A percentile compares a stretch with the other conserved stretches of the same genome.
phyloP scores from a whole-genome alignment of 257 asterid species.

The Haberlea rhodopensis region DNA sequence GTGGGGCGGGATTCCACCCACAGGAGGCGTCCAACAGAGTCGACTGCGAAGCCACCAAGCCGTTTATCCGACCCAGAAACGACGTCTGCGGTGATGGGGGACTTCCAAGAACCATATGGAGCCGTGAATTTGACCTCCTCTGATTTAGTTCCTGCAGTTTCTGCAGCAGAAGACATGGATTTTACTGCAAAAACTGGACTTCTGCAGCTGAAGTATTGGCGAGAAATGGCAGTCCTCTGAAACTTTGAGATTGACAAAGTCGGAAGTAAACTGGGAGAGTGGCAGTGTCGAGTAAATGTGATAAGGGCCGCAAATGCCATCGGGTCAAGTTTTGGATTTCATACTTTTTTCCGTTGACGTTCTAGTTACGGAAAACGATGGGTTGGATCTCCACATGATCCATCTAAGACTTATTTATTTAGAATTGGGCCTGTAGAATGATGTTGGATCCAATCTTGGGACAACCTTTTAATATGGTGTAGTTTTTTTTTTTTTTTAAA shows the following conservation, averaged over 20 bases:
- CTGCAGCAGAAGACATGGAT: conserved; percentile 34
- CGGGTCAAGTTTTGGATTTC: background rate
- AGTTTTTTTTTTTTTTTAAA: no score
- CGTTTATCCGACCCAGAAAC: conserved; percentile 71
- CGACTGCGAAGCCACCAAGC: conserved; percentile 70
- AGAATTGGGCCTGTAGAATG: background rate
- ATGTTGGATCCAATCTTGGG: background rate
- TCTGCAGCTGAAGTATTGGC: conserved; percentile 12
- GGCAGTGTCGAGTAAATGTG: conserved; percentile 31
- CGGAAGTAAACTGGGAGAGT: conserved; percentile 8
- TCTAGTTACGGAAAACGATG: background rate
- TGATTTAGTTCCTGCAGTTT: conserved; percentile 22
- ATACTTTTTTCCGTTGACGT: background rate
- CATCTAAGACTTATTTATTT: background rate
- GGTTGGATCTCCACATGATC: background rate
- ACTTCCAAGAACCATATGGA: conserved; percentile 95
- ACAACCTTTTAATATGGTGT: no score
- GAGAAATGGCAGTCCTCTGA: conserved; percentile 12
- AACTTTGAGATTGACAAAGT: conserved; percentile 25
- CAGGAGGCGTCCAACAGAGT: conserved; percentile 61
- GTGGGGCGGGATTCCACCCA: conserved; percentile 86
- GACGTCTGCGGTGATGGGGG: conserved; percentile 82
- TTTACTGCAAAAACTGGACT: conserved; percentile 25
- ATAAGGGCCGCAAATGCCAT: conserved; percentile 36
- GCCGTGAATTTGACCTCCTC: conserved; percentile 41